Conservation (phyloP, 2,329 filamentous ascomycete genomes). For the Leptographium wingfieldii region DNA sequence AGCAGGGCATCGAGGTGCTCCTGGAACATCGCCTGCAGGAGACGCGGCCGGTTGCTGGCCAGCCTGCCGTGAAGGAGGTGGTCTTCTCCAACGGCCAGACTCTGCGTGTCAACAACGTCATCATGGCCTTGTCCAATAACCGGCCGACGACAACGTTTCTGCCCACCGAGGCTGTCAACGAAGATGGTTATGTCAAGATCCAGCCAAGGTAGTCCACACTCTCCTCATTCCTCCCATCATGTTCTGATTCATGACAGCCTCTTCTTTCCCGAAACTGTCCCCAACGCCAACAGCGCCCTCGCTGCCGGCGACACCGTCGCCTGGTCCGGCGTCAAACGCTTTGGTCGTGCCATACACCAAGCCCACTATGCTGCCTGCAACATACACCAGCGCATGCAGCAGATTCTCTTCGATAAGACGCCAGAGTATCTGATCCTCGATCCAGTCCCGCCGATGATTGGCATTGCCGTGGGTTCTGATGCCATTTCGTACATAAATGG, state of each 20-base stretch:
- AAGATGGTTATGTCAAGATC: constrained; percentile 54
- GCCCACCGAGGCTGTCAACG: constrained; percentile 43
- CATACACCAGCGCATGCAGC: constrained; percentile 49
- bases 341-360: constrained; percentile 62
- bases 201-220: constrained; percentile 29
- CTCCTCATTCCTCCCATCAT: background rate
- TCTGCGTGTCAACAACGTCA: constrained; percentile 50
- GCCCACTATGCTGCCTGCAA: constrained; percentile 55
- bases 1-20: constrained; percentile 52
- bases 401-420: constrained; percentile 22
- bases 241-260: constrained; percentile 26
- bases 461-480: constrained; percentile 56
- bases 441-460: constrained; percentile 53
- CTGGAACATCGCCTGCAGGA: constrained; percentile 45
- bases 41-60: constrained; percentile 30
- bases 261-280: constrained; percentile 37
- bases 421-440: constrained; percentile 37
- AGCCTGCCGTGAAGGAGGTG: constrained; percentile 29
- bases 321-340: constrained; percentile 73
- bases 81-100: constrained; percentile 47
- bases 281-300: constrained; percentile 50
- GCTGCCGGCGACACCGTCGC: constrained; percentile 55
- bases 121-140: constrained; percentile 56
- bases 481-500: constrained; percentile 50
- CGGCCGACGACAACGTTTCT: constrained; percentile 51